Conservation (phyloP, 768 basidiomycete species). For the Omphalotus guepiniiformis region DNA sequence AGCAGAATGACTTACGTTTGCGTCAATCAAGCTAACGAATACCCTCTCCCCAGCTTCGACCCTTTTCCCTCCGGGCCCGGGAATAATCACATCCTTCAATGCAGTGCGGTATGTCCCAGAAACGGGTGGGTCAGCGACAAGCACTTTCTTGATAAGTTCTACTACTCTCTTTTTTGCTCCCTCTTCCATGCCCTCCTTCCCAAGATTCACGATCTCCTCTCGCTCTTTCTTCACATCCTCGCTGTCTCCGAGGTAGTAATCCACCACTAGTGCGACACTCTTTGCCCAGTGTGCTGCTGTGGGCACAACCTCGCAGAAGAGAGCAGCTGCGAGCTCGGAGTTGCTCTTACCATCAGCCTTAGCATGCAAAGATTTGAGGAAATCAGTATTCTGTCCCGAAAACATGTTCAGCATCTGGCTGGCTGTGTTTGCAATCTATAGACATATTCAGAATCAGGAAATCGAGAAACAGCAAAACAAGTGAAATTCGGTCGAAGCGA, state of each 20-base stretch:
- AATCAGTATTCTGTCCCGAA: conserved; percentile 16
- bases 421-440: conserved; percentile 9
- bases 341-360: conserved; percentile 18
- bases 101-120: conserved; percentile 3
- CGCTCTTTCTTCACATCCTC: conserved; percentile 27
- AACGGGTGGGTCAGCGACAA: background rate
- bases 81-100: background rate
- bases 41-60: conserved; percentile 1
- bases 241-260: conserved; percentile 51
- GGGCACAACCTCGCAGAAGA: conserved; percentile 53
- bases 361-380: conserved; percentile 27
- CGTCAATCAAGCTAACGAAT: conserved; percentile 1
- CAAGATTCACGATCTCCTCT: conserved; percentile 35
- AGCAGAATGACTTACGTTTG: background rate
- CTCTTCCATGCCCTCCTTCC: conserved; percentile 20
- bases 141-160: conserved; percentile 1
- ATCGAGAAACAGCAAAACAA: background rate
- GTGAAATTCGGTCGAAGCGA: conserved; percentile 15
- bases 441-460: background rate
- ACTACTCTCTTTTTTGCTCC: conserved; percentile 16
- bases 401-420: conserved; percentile 12
- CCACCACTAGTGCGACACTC: conserved; percentile 49
- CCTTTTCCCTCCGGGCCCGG: background rate
- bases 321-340: conserved; percentile 39
- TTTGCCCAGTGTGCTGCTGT: conserved; percentile 54